phyloP scores from a whole-genome alignment of 2,329 filamentous ascomycete genomes.

The Stenocarpella maydis region DNA sequence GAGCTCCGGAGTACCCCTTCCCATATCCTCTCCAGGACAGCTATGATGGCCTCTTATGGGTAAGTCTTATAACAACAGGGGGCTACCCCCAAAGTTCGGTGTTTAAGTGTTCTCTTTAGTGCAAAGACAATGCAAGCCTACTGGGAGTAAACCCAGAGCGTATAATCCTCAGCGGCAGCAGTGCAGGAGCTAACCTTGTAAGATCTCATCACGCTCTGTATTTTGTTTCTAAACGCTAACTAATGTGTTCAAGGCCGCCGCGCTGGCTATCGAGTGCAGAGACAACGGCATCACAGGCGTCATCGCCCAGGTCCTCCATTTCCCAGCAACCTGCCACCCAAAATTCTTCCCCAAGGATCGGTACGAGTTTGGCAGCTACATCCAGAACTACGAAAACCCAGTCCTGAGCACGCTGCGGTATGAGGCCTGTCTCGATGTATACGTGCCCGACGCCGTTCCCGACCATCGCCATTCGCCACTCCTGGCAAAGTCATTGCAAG shows the following conservation, averaged over 20 bases:
- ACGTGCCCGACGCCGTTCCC: background rate
- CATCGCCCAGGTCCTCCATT: background rate
- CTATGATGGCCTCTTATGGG: conserved; percentile 7
- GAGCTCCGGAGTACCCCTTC: background rate
- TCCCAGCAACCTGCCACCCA: conserved; percentile 9
- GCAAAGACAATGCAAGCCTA: background rate
- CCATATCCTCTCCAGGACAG: background rate
- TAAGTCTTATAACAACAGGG: background rate
- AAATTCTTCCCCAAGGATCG: conserved; percentile 3
- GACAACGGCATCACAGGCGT: background rate
- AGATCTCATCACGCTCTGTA: background rate
- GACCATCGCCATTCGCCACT: conserved; percentile 14
- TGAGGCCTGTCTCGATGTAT: background rate
- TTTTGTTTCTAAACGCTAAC: background rate
- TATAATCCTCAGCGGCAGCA: background rate
- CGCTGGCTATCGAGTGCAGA: background rate
- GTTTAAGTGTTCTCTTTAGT: background rate
- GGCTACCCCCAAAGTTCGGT: fast-evolving
- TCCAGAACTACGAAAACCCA: conserved; percentile 4
- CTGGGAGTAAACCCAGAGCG: background rate
- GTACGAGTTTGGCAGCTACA: conserved; percentile 17
- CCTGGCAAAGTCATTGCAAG: background rate
- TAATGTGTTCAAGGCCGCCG: background rate
- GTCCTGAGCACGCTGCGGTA: conserved; percentile 4
- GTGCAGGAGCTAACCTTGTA: conserved; percentile 16